Evolutionary conservation across 169 alveolate species (phyloP).

Genomic region (Plasmodium malariae): DNA sequence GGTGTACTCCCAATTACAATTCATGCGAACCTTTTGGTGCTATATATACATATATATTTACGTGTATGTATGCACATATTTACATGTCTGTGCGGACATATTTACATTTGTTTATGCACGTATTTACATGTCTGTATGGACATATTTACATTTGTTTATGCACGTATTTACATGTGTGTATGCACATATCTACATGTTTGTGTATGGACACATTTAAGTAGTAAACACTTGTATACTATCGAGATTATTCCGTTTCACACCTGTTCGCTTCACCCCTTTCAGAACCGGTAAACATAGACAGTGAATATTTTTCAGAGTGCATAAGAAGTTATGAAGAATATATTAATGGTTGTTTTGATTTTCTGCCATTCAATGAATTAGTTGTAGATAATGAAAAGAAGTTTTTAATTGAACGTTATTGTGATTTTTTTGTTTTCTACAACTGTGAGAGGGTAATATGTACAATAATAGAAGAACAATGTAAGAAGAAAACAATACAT

Average conservation of each 20-base stretch:
- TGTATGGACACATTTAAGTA: background rate
- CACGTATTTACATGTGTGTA: background rate
- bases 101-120: too few relatives aligned
- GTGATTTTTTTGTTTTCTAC: conserved; percentile 67
- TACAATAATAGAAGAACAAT: conserved; percentile 32
- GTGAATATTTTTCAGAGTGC: conserved; percentile 10
- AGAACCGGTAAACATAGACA: conserved; percentile 37
- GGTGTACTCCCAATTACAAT: too few relatives aligned
- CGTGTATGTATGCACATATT: too few relatives aligned
- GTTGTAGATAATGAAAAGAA: conserved; percentile 25
- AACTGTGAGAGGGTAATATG: conserved; percentile 58
- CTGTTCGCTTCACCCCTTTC: background rate
- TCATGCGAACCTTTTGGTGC: too few relatives aligned
- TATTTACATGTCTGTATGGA: background rate
- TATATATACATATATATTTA: too few relatives aligned
- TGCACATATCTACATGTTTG: background rate
- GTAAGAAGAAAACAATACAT: conserved; percentile 27
- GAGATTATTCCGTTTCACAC: too few relatives aligned
- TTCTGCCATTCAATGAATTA: conserved; percentile 37
- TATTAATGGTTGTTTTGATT: conserved; percentile 21
- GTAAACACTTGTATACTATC: background rate
- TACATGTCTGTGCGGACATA: too few relatives aligned
- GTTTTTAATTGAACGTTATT: conserved; percentile 22
- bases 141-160: background rate
- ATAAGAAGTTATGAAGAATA: conserved; percentile 51